Percentiles rank a stretch among this genome's conserved stretches.
Evolutionary conservation across 805 yeast genomes (phyloP).

Genomic region (Kazachstania africana): DNA sequence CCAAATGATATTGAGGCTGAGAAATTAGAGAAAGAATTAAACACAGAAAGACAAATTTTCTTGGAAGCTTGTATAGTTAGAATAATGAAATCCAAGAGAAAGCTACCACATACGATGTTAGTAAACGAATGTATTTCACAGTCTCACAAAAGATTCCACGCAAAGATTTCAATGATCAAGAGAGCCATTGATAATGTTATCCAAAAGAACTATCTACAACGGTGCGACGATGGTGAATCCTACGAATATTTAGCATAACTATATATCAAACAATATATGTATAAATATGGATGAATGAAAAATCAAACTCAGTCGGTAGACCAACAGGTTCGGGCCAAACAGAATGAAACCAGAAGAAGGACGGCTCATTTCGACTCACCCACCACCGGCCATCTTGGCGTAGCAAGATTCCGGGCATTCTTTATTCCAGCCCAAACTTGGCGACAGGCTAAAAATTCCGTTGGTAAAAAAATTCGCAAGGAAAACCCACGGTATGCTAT

Average conservation of each 20-base stretch:
- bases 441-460: no score
- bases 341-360: no score
- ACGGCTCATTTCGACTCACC: no score
- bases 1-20: slow-evolving; percentile 45
- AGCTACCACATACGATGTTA: slow-evolving; percentile 63
- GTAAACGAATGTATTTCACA: slow-evolving; percentile 84
- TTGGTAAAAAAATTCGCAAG: no score
- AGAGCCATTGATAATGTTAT: slow-evolving; percentile 74
- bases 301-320: no score
- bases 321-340: background rate
- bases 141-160: slow-evolving; percentile 68
- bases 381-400: no score
- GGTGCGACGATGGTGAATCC: slow-evolving; percentile 59
- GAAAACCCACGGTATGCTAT: no score
- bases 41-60: slow-evolving; percentile 74
- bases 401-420: no score
- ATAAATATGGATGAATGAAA: background rate
- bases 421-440: no score
- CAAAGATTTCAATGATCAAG: slow-evolving; percentile 78
- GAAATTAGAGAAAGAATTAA: slow-evolving; percentile 68
- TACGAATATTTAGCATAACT: slow-evolving; percentile 72
- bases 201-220: slow-evolving; percentile 73
- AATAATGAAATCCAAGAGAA: slow-evolving; percentile 89
- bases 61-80: slow-evolving; percentile 91
- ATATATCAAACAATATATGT: slow-evolving; percentile 1